phyloP scores from a whole-genome alignment of 768 basidiomycete species.

The Candolleomyces aberdarensis region DNA sequence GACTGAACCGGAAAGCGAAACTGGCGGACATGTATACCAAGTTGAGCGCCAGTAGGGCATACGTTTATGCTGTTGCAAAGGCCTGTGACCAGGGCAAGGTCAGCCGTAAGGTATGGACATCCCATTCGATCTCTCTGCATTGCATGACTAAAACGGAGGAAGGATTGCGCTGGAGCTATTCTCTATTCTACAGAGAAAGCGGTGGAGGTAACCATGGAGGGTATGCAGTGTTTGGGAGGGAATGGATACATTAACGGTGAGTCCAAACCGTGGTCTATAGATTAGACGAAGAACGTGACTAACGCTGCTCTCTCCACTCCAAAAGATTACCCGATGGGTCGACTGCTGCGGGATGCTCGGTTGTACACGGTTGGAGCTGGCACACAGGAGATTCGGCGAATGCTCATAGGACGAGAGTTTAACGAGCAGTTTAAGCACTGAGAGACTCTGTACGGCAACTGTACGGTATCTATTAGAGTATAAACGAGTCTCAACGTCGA shows the following conservation, averaged over 20 bases:
- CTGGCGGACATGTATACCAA: slow-evolving; percentile 95
- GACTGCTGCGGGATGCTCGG: slow-evolving; percentile 82
- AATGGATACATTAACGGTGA: slow-evolving; percentile 94
- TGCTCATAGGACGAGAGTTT: slow-evolving; percentile 93
- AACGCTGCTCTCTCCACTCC: not conserved
- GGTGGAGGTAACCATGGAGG: slow-evolving; percentile 87
- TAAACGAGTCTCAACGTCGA: not conserved
- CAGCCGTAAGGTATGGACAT: slow-evolving; percentile 59
- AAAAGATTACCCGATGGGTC: slow-evolving; percentile 85
- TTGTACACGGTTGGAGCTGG: slow-evolving; percentile 96
- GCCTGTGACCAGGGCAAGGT: slow-evolving; percentile 81
- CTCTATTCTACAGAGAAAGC: slow-evolving; percentile 91
- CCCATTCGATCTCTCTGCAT: not conserved
- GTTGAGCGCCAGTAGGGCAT: slow-evolving; percentile 81
- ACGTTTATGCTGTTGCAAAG: slow-evolving; percentile 89
- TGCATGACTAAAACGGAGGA: slow-evolving; percentile 5
- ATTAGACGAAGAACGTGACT: slow-evolving; percentile 4
- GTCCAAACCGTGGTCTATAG: not conserved
- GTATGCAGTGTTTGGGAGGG: slow-evolving; percentile 91
- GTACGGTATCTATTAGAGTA: not conserved
- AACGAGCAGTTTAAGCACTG: slow-evolving; percentile 57
- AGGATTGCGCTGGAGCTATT: slow-evolving; percentile 97
- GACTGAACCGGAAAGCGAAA: slow-evolving; percentile 46
- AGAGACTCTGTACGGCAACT: not conserved
- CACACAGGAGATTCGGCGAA: slow-evolving; percentile 91